These are phyloP conservation scores for Cardamine resedifolia DNA, from an alignment of 345 rosid species.

Conservation along the genomic window DNA sequence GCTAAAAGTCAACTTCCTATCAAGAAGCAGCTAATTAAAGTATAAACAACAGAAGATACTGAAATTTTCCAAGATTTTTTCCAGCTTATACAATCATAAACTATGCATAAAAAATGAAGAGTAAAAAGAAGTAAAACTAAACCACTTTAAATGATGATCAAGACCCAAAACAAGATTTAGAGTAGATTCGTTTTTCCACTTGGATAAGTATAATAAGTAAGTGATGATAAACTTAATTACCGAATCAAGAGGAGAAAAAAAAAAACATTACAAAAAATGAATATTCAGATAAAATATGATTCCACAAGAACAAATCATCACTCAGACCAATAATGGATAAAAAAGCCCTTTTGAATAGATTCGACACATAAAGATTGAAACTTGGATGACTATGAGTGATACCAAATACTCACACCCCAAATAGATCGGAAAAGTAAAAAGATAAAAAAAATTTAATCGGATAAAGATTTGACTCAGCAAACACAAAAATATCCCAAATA, in stretches of 20 bases:
- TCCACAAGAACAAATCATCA: constrained; percentile 16
- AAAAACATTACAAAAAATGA: neutral
- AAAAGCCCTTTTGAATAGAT: constrained; percentile 6
- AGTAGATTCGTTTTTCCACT: constrained; percentile 10
- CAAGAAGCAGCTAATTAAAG: constrained; percentile 9
- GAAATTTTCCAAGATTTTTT: neutral
- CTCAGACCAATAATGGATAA: constrained; percentile 4
- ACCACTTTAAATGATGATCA: constrained; percentile 15
- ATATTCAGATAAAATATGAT: constrained; percentile 30
- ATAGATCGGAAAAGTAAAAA: constrained; percentile 6
- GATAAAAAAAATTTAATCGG: neutral
- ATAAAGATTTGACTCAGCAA: constrained; percentile 7
- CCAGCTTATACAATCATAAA: neutral
- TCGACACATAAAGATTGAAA: constrained; percentile 10
- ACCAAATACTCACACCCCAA: neutral
- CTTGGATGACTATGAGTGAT: neutral
- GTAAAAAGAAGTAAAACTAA: neutral
- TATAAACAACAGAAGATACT: constrained; percentile 6
- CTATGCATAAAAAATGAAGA: neutral
- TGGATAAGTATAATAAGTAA: constrained; percentile 7
- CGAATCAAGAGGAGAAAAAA: neutral
- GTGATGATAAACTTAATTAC: constrained; percentile 13
- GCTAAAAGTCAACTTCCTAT: constrained; percentile 1
- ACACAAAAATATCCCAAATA: neutral
- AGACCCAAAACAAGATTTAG: constrained; percentile 22